Evolutionary conservation across 2,329 filamentous ascomycete genomes (phyloP).

Genomic region (Trichoderma brevicompactum): DNA sequence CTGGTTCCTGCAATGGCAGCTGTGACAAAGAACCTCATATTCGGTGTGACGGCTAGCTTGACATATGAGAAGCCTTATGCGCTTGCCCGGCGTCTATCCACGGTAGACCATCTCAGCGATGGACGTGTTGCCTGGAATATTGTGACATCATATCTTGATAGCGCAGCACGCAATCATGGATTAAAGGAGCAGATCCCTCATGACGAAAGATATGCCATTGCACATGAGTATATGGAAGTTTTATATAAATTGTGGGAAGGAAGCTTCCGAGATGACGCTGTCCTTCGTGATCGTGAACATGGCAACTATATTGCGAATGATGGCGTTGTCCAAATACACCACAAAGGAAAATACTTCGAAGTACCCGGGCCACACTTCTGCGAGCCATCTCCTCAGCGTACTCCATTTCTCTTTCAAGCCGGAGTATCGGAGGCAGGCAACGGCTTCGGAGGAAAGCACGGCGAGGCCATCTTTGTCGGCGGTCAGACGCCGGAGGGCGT

Average conservation of each 20-base stretch:
- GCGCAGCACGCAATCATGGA: slow-evolving; percentile 23
- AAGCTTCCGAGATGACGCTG: slow-evolving; percentile 26
- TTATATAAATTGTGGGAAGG: slow-evolving; percentile 27
- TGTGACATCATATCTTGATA: slow-evolving; percentile 50
- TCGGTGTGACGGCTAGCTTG: slow-evolving; percentile 66
- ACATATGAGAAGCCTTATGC: slow-evolving; percentile 66
- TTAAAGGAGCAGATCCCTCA: slow-evolving; percentile 26
- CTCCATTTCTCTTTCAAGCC: slow-evolving; percentile 26
- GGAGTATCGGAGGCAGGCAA: slow-evolving; percentile 27
- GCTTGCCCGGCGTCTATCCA: slow-evolving; percentile 65
- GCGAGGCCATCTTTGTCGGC: slow-evolving; percentile 25
- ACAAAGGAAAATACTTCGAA: slow-evolving; percentile 27
- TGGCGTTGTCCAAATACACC: slow-evolving; percentile 23
- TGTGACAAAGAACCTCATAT: slow-evolving; percentile 65
- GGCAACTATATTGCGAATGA: slow-evolving; percentile 20
- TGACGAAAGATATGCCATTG: slow-evolving; percentile 28
- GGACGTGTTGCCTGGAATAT: slow-evolving; percentile 70
- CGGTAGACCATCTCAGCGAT: slow-evolving; percentile 64
- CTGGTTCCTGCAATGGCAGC: slow-evolving; percentile 69
- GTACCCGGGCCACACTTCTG: slow-evolving; percentile 26
- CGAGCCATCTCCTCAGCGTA: slow-evolving; percentile 26
- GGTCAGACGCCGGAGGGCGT: slow-evolving; percentile 22
- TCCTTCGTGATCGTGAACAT: slow-evolving; percentile 15
- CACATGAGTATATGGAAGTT: slow-evolving; percentile 26
- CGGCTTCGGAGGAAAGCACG: slow-evolving; percentile 26